Base-by-base conservation (phyloP, 192 early-diverging fungal species). In the Coemansia sp. region DNA sequence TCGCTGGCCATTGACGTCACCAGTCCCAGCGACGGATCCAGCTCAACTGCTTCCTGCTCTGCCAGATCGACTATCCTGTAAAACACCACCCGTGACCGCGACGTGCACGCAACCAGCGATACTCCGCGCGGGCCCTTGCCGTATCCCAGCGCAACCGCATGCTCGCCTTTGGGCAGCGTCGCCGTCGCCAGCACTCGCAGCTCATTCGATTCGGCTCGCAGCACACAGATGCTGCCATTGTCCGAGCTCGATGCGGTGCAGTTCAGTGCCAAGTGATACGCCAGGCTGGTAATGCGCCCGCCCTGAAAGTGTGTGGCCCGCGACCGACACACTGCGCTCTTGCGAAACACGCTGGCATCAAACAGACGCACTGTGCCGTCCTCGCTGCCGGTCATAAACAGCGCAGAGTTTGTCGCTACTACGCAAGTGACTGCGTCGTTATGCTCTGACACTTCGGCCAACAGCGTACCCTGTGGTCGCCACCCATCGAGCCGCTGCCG, bases 401-500 rank as follows among this genome's bases (percentile, higher is more conserved):
- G 76, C 4, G 83, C 87, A 69, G 93, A 91, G 11, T 84, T 84
- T 3, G 90, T 87, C 1, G 91, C 82, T 0, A 72, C 82, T 6
- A 94, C 71, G 52, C 89, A 86, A 22, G 88, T 88, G 16, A 96
- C 82, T 2, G 88, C 63, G n/a, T 84, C 88, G 22, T 86, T 92
- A 64, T 98, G 96, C 60, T 98, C 94, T 10, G 85, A 80, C 17
- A 96, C 74, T 59, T 92, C 88, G 9, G 91, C 91, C 12, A 95
- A 86, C 35, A 96, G 67, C 11, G 80, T 88, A 16, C 87, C 92
- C 70, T 91, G 87, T 4, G 92, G 93, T 51, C 87, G 83, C 91
- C 91, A 93, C 39, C 71, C 81, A 16, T 74, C 67, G 14, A 89
- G 65, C 1, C 67, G 55, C 60, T 59, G 55, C 25, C 68, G 39